These are phyloP conservation scores for Scenedesmus sp. DNA, from an alignment of 163 green algal species.

Conservation along the genomic window DNA sequence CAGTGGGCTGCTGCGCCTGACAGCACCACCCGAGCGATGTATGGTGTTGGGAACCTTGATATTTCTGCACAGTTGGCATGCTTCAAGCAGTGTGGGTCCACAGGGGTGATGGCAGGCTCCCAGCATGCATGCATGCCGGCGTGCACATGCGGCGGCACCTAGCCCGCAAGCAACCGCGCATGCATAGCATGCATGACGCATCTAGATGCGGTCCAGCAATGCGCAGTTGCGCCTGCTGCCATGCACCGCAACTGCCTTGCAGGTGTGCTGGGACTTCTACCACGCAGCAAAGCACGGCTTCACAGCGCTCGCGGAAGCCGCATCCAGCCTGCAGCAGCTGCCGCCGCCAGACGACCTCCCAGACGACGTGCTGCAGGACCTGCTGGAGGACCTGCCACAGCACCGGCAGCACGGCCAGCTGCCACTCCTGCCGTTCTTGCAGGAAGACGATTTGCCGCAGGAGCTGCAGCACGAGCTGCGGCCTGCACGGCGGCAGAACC, in stretches of 20 bases:
- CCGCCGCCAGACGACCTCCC: too few species aligned
- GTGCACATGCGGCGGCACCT: background rate
- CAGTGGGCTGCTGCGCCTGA: too few species aligned
- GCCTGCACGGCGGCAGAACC: too few species aligned
- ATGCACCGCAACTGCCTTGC: background rate
- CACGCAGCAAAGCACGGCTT: constrained; percentile 23
- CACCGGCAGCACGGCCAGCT: background rate
- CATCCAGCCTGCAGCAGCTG: background rate
- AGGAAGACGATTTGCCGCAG: background rate
- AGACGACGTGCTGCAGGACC: too few species aligned
- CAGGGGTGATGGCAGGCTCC: too few species aligned
- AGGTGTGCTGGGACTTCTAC: constrained; percentile 50
- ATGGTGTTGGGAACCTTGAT: background rate
- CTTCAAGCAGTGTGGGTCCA: too few species aligned
- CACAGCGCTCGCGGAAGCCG: background rate
- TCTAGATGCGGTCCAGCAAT: background rate
- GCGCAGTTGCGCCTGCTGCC: background rate
- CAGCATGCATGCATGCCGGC: background rate
- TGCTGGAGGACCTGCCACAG: too few species aligned
- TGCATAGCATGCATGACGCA: background rate
- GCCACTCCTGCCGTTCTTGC: background rate
- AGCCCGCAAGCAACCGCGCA: too few species aligned
- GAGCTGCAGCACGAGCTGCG: background rate
- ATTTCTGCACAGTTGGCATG: too few species aligned
- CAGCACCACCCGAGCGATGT: background rate